Conservation (phyloP, 192 early-diverging fungal species). For the Coemansia sp. region DNA sequence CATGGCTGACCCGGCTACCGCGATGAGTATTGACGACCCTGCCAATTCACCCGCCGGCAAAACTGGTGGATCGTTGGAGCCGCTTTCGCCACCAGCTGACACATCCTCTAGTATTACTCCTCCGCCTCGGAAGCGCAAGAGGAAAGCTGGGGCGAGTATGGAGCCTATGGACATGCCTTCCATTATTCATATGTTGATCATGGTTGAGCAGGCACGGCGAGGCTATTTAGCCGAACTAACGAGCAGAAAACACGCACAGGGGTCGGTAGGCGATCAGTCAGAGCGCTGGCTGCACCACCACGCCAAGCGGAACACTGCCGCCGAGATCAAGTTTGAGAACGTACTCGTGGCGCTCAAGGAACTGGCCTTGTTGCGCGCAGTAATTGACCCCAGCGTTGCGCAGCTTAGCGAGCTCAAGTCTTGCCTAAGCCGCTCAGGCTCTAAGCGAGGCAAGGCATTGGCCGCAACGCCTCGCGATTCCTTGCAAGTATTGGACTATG, state of each 20-base stretch:
- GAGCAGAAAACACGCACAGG: conserved; percentile 21
- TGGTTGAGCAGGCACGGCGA: conserved; percentile 37
- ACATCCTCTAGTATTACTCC: neutral
- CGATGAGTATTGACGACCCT: neutral
- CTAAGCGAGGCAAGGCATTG: neutral
- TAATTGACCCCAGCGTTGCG: neutral
- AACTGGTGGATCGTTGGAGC: neutral
- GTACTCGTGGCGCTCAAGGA: conserved; percentile 50
- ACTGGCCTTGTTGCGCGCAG: conserved; percentile 35
- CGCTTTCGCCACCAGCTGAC: neutral
- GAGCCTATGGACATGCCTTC: conserved; percentile 21
- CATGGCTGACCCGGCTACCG: conserved; percentile 1
- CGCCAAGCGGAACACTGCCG: conserved; percentile 47
- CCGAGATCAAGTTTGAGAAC: conserved; percentile 51
- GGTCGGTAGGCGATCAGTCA: conserved; percentile 37
- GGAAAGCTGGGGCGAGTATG: neutral
- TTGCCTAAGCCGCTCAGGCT: neutral
- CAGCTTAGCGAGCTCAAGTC: conserved; percentile 24
- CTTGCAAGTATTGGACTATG: neutral
- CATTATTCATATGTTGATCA: conserved; percentile 29
- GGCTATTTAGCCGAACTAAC: conserved; percentile 19
- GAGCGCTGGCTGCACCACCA: conserved; percentile 51
- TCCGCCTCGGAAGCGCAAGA: neutral
- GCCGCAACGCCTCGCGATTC: neutral
- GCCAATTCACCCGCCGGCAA: neutral